Base-by-base conservation (phyloP, 2,329 filamentous ascomycete species). In the Lachnellula hyalina region DNA sequence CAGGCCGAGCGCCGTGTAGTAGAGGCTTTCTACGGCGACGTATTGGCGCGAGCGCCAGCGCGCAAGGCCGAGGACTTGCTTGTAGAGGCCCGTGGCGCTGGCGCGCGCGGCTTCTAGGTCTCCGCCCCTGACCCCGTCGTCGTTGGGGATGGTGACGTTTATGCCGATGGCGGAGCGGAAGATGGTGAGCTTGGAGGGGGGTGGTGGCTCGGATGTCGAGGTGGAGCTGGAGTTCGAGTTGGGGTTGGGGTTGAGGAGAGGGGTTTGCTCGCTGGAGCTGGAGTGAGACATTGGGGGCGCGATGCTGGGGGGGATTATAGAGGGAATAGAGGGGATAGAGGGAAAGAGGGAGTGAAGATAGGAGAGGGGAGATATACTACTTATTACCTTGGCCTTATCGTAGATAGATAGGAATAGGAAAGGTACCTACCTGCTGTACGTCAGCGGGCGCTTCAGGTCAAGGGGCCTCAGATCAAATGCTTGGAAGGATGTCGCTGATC, bases 1-100 rank as follows among this genome's bases (percentile, higher is more conserved):
- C 1, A 68, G 60, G 40, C 77, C 68, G 58, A 79, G 73, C 38
- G 71, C 70, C 1, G 67, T 19, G 61, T 78, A 77, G 40, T 79
- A 67, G 9, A 77, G 47, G 0, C 63, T 53, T 38, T 69, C 70
- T 9, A 76, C 62, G 0, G 70, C 12, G 0, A 63, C 63, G 58
- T 73, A 73, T 53, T 72, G 69, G n/a, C 66, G 47, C 1, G 50
- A 56, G 53, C 70, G 72, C 34, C 55, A 58, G 8, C 63, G 63
- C 61, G 73, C 70, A 14, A 65, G 64, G 14, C 53, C 23, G 45
- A 78, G 62, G 8, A 75, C 68, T 1, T 65, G 65, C 8, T 64
- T 67, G 63, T 79, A 79, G 47, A 79, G 21, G 53, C 61, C 52
- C 7, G 51, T 49, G 2, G 62, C 49, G 14, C 49, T 46, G 42